phyloP scores from a whole-genome alignment of 352 stramenopile species.

The Salisapilia sapeloensis region DNA sequence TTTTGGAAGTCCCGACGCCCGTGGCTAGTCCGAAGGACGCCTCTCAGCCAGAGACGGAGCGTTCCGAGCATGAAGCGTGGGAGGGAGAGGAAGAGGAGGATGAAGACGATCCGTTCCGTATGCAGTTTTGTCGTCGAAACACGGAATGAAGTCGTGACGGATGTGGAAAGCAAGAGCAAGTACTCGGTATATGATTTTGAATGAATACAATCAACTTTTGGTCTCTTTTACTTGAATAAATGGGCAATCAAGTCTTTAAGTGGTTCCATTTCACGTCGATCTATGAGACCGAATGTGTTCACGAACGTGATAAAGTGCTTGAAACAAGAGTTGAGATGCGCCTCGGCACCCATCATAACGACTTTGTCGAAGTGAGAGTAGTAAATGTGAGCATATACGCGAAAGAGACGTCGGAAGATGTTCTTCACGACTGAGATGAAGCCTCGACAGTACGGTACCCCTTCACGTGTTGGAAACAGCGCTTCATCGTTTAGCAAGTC shows the following conservation, averaged over 20 bases:
- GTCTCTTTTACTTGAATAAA: conserved; percentile 24
- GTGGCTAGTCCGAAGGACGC: too few relatives aligned
- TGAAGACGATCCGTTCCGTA: too few relatives aligned
- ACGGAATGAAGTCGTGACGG: too few relatives aligned
- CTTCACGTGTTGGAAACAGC: conserved; percentile 56
- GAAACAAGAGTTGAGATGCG: conserved; percentile 96
- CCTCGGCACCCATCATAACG: conserved; percentile 85
- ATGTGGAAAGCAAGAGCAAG: not conserved
- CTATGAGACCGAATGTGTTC: conserved; percentile 87
- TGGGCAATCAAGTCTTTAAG: conserved; percentile 91
- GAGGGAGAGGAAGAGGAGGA: too few relatives aligned
- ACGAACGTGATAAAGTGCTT: conserved; percentile 98
- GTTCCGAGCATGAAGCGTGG: too few relatives aligned
- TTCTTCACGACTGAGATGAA: conserved; percentile 79
- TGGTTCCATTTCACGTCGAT: conserved; percentile 87
- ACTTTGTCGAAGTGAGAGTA: conserved; percentile 93
- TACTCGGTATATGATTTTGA: not conserved
- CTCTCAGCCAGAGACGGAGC: too few relatives aligned
- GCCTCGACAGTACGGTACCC: conserved; percentile 50
- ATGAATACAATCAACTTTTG: too few relatives aligned
- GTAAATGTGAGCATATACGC: conserved; percentile 95
- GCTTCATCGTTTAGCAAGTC: conserved; percentile 71
- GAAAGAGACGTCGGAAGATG: conserved; percentile 93
- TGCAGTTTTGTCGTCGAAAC: too few relatives aligned
- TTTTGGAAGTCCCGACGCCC: too few relatives aligned